These are phyloP conservation scores for Magnusiomyces sp. DNA, from an alignment of 1,139 yeast genomes.

Conservation along the genomic window DNA sequence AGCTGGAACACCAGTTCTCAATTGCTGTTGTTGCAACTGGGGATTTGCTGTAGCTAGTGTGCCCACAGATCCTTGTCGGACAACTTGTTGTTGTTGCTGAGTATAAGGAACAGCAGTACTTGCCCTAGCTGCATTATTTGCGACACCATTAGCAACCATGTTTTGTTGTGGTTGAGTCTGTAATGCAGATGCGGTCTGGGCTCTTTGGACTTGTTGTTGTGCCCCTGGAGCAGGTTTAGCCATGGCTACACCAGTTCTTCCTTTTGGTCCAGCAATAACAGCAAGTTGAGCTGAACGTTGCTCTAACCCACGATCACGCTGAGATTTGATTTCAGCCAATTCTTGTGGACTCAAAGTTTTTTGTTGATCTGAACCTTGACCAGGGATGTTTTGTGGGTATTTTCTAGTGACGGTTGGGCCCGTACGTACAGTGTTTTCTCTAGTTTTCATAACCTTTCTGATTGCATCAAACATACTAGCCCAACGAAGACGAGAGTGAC, in stretches of 20 bases:
- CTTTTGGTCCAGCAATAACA: slow-evolving; percentile 61
- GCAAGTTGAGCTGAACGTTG: slow-evolving; percentile 30
- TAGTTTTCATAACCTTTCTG: slow-evolving; percentile 78
- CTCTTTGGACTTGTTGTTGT: too few species aligned
- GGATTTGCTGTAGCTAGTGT: slow-evolving; percentile 37
- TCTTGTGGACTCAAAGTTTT: slow-evolving; percentile 60
- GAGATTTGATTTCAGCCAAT: slow-evolving; percentile 54
- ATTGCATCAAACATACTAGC: slow-evolving; percentile 96
- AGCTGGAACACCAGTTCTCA: neutral
- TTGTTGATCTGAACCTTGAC: slow-evolving; percentile 3
- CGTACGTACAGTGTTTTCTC: slow-evolving; percentile 63
- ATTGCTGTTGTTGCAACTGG: slow-evolving; percentile 11
- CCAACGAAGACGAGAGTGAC: slow-evolving; percentile 85
- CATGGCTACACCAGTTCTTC: too few species aligned
- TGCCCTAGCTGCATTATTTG: too few species aligned
- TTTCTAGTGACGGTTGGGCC: slow-evolving; percentile 30
- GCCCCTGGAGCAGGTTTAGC: too few species aligned
- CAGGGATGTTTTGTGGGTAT: slow-evolving; percentile 8
- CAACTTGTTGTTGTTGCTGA: slow-evolving; percentile 71
- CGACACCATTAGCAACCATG: too few species aligned
- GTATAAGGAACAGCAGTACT: slow-evolving; percentile 16
- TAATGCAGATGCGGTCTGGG: too few species aligned
- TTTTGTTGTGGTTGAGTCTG: too few species aligned
- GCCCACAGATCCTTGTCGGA: slow-evolving; percentile 79
- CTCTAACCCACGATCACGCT: slow-evolving; percentile 15